These are phyloP conservation scores for Neoboletus brunneissimus DNA, from an alignment of 768 basidiomycete genomes.

Conservation along the genomic window DNA sequence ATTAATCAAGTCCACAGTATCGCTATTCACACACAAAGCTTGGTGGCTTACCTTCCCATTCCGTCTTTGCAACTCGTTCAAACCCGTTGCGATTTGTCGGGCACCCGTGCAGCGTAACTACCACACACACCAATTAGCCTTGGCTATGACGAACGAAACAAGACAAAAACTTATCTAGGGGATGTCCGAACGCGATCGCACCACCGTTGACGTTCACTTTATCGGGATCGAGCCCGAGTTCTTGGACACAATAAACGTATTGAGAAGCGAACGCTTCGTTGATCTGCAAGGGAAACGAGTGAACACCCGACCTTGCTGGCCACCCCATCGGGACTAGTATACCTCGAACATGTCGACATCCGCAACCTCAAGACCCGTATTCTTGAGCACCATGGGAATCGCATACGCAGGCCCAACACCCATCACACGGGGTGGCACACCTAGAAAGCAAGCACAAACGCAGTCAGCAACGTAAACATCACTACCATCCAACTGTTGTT, in stretches of 20 bases:
- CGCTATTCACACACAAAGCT: background rate
- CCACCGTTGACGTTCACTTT: constrained; percentile 90
- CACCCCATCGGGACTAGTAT: background rate
- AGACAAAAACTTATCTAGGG: constrained; percentile 59
- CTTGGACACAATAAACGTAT: constrained; percentile 68
- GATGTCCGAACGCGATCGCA: constrained; percentile 84
- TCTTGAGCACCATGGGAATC: constrained; percentile 73
- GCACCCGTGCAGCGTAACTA: constrained; percentile 75
- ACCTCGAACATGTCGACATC: constrained; percentile 85
- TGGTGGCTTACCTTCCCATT: constrained; percentile 56
- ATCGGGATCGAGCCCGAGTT: constrained; percentile 56
- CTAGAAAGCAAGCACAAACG: constrained; percentile 28
- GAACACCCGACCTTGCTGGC: background rate
- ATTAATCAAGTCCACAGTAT: background rate
- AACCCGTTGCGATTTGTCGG: constrained; percentile 80
- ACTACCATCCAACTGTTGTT: background rate
- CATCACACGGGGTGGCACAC: constrained; percentile 81
- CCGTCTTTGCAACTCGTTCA: constrained; percentile 68
- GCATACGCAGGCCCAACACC: constrained; percentile 83
- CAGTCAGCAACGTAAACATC: background rate
- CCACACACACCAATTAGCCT: constrained; percentile 13
- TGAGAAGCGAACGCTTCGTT: constrained; percentile 92
- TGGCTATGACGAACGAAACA: background rate
- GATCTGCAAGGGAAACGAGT: constrained; percentile 45
- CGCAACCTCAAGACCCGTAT: constrained; percentile 57